These are phyloP conservation scores for Sergeia podlipaevii DNA, from an alignment of 208 protist genomes.

Conservation along the genomic window DNA sequence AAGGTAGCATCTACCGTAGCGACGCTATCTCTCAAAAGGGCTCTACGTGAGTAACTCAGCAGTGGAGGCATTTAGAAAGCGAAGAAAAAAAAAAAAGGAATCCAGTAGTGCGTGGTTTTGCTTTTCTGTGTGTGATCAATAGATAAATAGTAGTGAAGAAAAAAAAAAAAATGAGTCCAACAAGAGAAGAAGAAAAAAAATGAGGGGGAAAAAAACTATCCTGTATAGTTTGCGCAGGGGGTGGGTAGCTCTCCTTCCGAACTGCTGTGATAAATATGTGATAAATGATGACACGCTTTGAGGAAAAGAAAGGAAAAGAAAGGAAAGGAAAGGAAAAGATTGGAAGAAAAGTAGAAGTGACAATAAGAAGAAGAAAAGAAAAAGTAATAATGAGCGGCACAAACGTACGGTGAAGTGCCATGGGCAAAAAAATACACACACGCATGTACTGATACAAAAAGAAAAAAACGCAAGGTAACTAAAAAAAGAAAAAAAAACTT, in stretches of 20 bases:
- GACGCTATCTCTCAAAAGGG: too few species aligned
- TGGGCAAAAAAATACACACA: too few species aligned
- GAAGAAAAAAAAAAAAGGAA: background rate
- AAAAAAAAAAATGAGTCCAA: conserved; percentile 13
- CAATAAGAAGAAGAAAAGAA: too few species aligned
- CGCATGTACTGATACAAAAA: background rate
- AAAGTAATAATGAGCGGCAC: too few species aligned
- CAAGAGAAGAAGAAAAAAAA: conserved; percentile 7
- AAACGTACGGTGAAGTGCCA: too few species aligned
- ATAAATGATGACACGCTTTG: background rate
- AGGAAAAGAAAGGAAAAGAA: conserved; percentile 8
- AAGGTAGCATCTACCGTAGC: too few species aligned
- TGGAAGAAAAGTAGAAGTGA: background rate
- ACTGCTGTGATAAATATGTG: too few species aligned
- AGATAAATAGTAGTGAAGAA: conserved; percentile 1
- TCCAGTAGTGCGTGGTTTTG: background rate
- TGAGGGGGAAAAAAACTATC: background rate
- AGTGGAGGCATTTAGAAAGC: too few species aligned
- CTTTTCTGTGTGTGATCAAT: conserved; percentile 5
- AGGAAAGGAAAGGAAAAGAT: conserved; percentile 5
- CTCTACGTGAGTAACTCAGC: too few species aligned
- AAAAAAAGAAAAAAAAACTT: conserved; percentile 12
- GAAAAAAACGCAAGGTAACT: background rate
- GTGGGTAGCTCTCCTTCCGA: too few species aligned
- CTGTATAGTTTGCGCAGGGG: too few species aligned